Conservation (phyloP, 768 basidiomycete species). For the Suillus clintonianus region DNA sequence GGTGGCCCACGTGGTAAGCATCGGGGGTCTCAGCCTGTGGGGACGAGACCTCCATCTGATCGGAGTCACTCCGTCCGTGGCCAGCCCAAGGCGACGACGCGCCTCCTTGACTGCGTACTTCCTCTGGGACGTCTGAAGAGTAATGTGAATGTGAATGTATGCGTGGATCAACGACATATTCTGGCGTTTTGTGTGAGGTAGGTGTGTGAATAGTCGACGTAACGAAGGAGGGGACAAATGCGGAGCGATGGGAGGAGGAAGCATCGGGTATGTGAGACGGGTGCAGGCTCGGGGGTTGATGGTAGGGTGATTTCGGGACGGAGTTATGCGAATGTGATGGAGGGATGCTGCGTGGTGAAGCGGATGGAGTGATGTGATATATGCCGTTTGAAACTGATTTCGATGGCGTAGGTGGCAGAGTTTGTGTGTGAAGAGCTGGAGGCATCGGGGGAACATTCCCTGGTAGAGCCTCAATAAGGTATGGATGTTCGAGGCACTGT, state of each 20-base stretch:
- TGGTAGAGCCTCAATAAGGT: constrained; percentile 78
- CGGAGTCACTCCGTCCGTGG: constrained; percentile 32
- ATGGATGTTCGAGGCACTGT: constrained; percentile 86
- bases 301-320: constrained; percentile 38
- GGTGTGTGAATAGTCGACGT: constrained; percentile 32
- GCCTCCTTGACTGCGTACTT: constrained; percentile 23
- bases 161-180: constrained; percentile 34
- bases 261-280: constrained; percentile 46
- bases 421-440: constrained; percentile 47
- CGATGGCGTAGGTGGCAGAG: constrained; percentile 37
- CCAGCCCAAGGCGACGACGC: constrained; percentile 26
- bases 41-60: constrained; percentile 59
- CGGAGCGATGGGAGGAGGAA: constrained; percentile 53
- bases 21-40: constrained; percentile 49
- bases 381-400: constrained; percentile 37
- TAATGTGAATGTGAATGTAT: constrained; percentile 36
- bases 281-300: constrained; percentile 39
- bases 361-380: constrained; percentile 40
- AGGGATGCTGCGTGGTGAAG: constrained; percentile 45
- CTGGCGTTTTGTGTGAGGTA: constrained; percentile 34
- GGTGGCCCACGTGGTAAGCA: constrained; percentile 39
- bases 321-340: constrained; percentile 54
- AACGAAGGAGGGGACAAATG: constrained; percentile 47
- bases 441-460: constrained; percentile 68
- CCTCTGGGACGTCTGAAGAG: constrained; percentile 30